A percentile compares a stretch with the other conserved stretches of the same genome.
Conservation (phyloP, 2,329 filamentous ascomycete species). For the Scorias spongiosa region DNA sequence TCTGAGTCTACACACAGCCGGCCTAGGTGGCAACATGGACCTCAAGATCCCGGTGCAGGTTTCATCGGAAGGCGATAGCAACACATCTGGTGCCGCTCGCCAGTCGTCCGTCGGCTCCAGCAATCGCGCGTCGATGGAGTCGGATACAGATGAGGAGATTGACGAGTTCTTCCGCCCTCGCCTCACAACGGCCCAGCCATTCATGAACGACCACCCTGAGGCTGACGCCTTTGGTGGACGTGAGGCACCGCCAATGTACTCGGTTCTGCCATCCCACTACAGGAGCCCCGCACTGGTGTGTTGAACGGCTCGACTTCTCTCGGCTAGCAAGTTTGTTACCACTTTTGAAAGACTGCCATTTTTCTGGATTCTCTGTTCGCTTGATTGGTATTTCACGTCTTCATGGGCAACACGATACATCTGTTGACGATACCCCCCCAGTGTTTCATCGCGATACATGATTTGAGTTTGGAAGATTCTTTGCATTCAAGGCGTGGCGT, state of each 20-base stretch:
- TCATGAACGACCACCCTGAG: no score
- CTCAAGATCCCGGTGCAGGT: slow-evolving; percentile 34
- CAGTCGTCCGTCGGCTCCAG: slow-evolving; percentile 5
- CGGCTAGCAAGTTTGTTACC: no score
- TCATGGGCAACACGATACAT: no score
- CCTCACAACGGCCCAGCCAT: neutral
- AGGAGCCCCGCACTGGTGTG: neutral
- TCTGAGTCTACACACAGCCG: slow-evolving; percentile 39
- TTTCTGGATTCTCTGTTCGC: no score
- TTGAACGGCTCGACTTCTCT: no score
- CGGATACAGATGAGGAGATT: neutral
- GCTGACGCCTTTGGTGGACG: neutral
- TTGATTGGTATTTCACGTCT: no score
- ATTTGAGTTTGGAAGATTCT: no score
- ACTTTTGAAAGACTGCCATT: no score
- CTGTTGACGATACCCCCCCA: no score
- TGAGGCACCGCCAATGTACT: neutral
- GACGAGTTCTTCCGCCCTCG: neutral
- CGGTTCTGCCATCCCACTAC: neutral
- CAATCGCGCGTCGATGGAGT: neutral
- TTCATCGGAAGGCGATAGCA: slow-evolving; percentile 10
- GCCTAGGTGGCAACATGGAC: slow-evolving; percentile 24
- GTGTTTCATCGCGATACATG: no score
- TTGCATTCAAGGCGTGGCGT: no score
- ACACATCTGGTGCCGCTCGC: slow-evolving; percentile 4